phyloP scores from a whole-genome alignment of 2,329 filamentous ascomycete species.

The Claviceps maximensis region DNA sequence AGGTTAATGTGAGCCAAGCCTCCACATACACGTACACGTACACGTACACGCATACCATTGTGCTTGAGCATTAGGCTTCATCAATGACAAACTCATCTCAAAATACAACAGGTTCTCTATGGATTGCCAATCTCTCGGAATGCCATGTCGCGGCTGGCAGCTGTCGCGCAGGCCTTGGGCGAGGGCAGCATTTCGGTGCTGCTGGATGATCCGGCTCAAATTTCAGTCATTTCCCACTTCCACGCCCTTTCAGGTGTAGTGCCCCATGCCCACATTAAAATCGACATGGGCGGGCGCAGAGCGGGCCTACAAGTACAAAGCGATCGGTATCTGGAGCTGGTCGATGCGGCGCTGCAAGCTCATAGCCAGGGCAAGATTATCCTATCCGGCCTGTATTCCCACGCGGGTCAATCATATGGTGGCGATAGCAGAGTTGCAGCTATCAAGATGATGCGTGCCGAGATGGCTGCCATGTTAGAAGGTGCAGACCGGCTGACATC shows the following conservation, averaged over 20 bases:
- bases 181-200: slow-evolving; percentile 47
- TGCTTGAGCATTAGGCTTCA: background rate
- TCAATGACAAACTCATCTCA: background rate
- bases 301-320: slow-evolving; percentile 47
- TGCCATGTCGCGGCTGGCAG: slow-evolving; percentile 44
- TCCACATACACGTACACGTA: background rate
- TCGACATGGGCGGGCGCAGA: slow-evolving; percentile 60
- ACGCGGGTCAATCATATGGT: slow-evolving; percentile 60
- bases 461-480: slow-evolving; percentile 17
- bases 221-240: slow-evolving; percentile 32
- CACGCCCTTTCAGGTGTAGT: slow-evolving; percentile 28
- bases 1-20: slow-evolving; percentile 43
- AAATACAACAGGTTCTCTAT: slow-evolving; percentile 45
- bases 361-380: slow-evolving; percentile 16
- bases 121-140: slow-evolving; percentile 55
- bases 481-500: slow-evolving; percentile 12
- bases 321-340: slow-evolving; percentile 33
- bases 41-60: background rate
- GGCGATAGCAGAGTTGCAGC: slow-evolving; percentile 19
- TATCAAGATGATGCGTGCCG: slow-evolving; percentile 17
- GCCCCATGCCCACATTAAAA: slow-evolving; percentile 54
- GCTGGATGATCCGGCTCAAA: slow-evolving; percentile 53
- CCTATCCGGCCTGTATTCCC: slow-evolving; percentile 57
- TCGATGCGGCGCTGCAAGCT: slow-evolving; percentile 22
- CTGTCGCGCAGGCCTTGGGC: slow-evolving; percentile 42